Evolutionary conservation across 1,139 yeast species (phyloP).

Genomic region (Sugiyamaella novakii): DNA sequence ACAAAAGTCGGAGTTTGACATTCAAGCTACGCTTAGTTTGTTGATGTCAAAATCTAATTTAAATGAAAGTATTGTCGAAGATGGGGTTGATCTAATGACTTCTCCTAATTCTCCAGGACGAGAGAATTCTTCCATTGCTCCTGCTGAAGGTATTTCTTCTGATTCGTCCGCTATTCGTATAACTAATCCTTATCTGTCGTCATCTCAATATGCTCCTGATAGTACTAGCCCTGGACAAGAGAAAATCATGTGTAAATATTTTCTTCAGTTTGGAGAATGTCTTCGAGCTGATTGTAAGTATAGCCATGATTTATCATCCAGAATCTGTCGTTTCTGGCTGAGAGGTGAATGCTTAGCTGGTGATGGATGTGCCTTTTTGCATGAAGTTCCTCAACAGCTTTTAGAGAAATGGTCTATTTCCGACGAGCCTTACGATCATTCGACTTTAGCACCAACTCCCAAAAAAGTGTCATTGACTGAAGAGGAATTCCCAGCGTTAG

Average conservation of each 20-base stretch:
- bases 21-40: slow-evolving; percentile 35
- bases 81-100: not conserved
- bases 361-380: slow-evolving; percentile 44
- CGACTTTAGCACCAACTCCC: slow-evolving; percentile 13
- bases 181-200: not conserved
- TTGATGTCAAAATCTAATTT: slow-evolving; percentile 24
- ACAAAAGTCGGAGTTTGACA: slow-evolving; percentile 40
- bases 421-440: slow-evolving; percentile 5
- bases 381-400: slow-evolving; percentile 40
- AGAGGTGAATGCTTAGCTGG: slow-evolving; percentile 48
- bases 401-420: slow-evolving; percentile 24
- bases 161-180: slow-evolving; percentile 8
- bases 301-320: slow-evolving; percentile 46
- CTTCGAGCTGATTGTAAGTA: slow-evolving; percentile 49
- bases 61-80: slow-evolving; percentile 8
- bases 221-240: slow-evolving; percentile 30
- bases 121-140: not conserved
- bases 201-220: not conserved
- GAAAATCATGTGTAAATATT: slow-evolving; percentile 44
- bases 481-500: slow-evolving; percentile 37
- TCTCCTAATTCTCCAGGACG: not conserved
- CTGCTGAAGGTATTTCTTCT: slow-evolving; percentile 15
- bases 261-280: slow-evolving; percentile 46
- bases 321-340: slow-evolving; percentile 50
- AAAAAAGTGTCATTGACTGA: slow-evolving; percentile 29